Evolutionary conservation across 1,284 basidiomycete genomes (phyloP).

Genomic region (Cerrena zonata): DNA sequence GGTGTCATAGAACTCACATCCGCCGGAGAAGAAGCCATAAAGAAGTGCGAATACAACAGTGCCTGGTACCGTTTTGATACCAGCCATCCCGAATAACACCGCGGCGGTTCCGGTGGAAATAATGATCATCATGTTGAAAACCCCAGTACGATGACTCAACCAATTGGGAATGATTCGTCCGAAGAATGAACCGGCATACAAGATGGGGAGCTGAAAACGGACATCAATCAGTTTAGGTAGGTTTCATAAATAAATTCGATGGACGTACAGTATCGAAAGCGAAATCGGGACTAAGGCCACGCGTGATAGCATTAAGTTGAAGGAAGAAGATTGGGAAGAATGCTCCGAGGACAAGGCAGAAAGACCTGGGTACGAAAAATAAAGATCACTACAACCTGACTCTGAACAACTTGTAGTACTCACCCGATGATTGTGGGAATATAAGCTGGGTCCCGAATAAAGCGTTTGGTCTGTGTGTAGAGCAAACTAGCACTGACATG

Average conservation of each 20-base stretch:
- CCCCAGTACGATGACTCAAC: slow-evolving; percentile 17
- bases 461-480: not conserved
- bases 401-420: slow-evolving; percentile 3
- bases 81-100: slow-evolving; percentile 21
- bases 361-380: not conserved
- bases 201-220: slow-evolving; percentile 17
- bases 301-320: slow-evolving; percentile 43
- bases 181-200: slow-evolving; percentile 15
- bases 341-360: slow-evolving; percentile 1
- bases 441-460: slow-evolving; percentile 19
- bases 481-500: slow-evolving; percentile 2
- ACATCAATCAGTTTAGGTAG: not conserved
- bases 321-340: slow-evolving; percentile 45
- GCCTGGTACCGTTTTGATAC: slow-evolving; percentile 10
- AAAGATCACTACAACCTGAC: not conserved
- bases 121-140: slow-evolving; percentile 18
- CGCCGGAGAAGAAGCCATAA: slow-evolving; percentile 23
- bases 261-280: slow-evolving; percentile 45
- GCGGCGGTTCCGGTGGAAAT: slow-evolving; percentile 7
- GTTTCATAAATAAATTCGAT: no score
- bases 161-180: slow-evolving; percentile 17
- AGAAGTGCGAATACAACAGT: slow-evolving; percentile 18
- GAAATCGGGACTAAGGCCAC: slow-evolving; percentile 34
- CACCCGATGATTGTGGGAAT: slow-evolving; percentile 15
- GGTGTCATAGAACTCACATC: slow-evolving; percentile 12